Evolutionary conservation across 306 rosid species (phyloP), one percentile per base, ranked within the genome.

Genomic region (Prunus kanzakura): DNA sequence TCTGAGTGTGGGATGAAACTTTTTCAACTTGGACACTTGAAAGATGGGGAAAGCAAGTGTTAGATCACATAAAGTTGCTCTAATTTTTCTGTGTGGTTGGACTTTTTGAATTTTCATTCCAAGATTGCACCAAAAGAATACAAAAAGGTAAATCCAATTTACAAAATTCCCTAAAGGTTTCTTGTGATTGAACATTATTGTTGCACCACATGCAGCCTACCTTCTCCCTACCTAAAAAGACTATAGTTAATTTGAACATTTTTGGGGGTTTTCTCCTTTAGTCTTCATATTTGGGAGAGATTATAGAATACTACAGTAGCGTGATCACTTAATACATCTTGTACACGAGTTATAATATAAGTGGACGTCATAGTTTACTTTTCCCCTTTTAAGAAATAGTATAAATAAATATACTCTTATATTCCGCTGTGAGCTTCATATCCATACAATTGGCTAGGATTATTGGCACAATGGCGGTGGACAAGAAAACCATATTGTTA

Each of bases 61-160:
- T 70, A 63, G 81, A 86, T 80, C 88, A 80, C 83, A 60, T 43
- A 76, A 85, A 85, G 83, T 76, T 81, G 80, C 80, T 73, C 58
- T 32, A 63, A 64, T 73, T 79, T 83, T 72, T 29, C 29, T 11
- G 70, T 76, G 71, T 58, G 64, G 79, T 85, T 85, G 60, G 70
- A 79, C 76, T 82, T 74, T 85, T 66, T 45, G 81, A 84, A 9
- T 75, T 51, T 77, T 66, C 75, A 67, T 79, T 77, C 71, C 27
- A 64, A 56, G 70, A 64, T 77, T 83, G 82, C 69, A 76, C 87
- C 78, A 79, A 83, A 90, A 78, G 82, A 76, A 81, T 66, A 81
- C 80, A 81, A 86, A 64, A 84, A 85, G 87, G 12, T 35, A 11
- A 38, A 54, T 73, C 76, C 81, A 22, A 63, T 12, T 89, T 81